These are phyloP conservation scores for Simplicillium sp. DNA, from an alignment of 2,329 filamentous ascomycete genomes.

Conservation along the genomic window DNA sequence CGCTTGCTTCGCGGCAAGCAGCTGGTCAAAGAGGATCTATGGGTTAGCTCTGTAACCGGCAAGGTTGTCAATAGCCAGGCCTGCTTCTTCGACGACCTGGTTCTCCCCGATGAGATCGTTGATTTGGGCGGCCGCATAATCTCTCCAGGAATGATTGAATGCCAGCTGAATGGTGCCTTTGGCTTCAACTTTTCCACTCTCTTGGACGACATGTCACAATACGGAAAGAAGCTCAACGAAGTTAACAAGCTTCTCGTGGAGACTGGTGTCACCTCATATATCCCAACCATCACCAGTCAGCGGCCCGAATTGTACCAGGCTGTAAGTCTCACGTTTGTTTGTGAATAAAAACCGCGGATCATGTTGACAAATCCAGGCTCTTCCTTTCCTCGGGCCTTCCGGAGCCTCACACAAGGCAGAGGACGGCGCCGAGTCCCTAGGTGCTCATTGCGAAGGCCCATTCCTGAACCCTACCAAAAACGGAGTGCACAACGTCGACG, in stretches of 20 bases:
- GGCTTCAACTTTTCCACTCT: constrained; percentile 86
- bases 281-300: constrained; percentile 79
- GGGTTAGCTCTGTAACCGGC: constrained; percentile 73
- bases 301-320: constrained; percentile 72
- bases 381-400: constrained; percentile 70
- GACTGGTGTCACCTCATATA: constrained; percentile 80
- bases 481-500: constrained; percentile 70
- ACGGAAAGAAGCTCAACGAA: constrained; percentile 61
- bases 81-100: constrained; percentile 57
- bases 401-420: constrained; percentile 46
- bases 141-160: constrained; percentile 79
- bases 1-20: constrained; percentile 59
- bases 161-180: constrained; percentile 85
- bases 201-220: constrained; percentile 57
- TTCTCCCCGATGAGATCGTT: constrained; percentile 63
- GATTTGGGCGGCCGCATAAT: constrained; percentile 78
- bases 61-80: constrained; percentile 68
- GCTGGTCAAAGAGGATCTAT: constrained; percentile 72
- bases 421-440: constrained; percentile 76
- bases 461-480: constrained; percentile 79
- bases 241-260: constrained; percentile 63
- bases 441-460: constrained; percentile 84
- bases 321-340: constrained; percentile 26
- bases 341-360: neutral
- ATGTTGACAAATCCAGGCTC: constrained; percentile 32